phyloP scores from a whole-genome alignment of 495 filamentous ascomycete species.

The Penicillium coprophilum region DNA sequence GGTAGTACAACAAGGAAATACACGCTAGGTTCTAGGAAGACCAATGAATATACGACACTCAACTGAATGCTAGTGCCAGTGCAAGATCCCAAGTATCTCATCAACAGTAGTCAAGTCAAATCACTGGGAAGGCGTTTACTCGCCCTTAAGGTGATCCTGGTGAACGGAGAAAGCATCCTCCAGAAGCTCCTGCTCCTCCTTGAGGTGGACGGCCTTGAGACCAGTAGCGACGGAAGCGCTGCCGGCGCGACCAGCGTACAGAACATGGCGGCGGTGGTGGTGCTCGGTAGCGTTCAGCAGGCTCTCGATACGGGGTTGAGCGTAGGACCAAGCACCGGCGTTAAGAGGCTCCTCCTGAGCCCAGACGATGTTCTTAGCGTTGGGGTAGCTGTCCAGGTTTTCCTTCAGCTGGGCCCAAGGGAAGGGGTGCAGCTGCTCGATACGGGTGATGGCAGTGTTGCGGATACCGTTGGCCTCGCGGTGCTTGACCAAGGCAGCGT shows the following conservation, averaged over 20 bases:
- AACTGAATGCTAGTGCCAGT: constrained; percentile 20
- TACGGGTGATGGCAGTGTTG: constrained; percentile 87
- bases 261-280: constrained; percentile 90
- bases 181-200: constrained; percentile 91
- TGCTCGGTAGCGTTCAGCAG: constrained; percentile 85
- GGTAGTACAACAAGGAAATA: constrained; percentile 30
- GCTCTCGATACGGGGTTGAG: constrained; percentile 94
- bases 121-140: constrained; percentile 35
- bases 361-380: constrained; percentile 95
- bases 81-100: background rate
- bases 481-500: constrained; percentile 84
- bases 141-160: constrained; percentile 58
- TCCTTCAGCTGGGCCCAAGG: constrained; percentile 94
- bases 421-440: constrained; percentile 98
- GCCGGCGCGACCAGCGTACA: constrained; percentile 91
- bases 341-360: constrained; percentile 96
- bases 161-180: constrained; percentile 67
- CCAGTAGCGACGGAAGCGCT: constrained; percentile 92
- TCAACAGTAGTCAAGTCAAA: constrained; percentile 7
- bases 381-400: constrained; percentile 93
- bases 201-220: constrained; percentile 80
- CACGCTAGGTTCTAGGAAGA: constrained; percentile 35
- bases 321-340: constrained; percentile 92
- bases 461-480: constrained; percentile 80
- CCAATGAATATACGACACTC: constrained; percentile 32